A percentile compares a stretch with the other conserved stretches of the same genome.
phyloP scores from a whole-genome alignment of 208 protist genomes.

The Naegleria lovaniensis region DNA sequence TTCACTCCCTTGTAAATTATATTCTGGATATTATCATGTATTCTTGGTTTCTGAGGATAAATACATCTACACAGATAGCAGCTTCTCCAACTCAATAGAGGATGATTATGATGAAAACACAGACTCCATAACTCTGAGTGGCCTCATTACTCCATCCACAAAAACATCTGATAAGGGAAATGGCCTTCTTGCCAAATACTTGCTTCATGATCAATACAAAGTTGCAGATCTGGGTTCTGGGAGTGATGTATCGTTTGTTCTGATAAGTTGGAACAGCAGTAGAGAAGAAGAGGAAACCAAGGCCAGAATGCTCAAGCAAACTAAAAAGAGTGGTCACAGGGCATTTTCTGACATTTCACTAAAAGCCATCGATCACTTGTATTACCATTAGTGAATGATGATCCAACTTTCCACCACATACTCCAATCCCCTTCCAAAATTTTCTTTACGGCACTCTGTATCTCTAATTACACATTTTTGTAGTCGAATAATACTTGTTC shows the following conservation, averaged over 20 bases:
- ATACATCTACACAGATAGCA: neutral
- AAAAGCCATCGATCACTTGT: no score
- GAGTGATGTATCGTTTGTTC: neutral
- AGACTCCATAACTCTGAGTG: neutral
- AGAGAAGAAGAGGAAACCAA: neutral
- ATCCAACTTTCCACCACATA: no score
- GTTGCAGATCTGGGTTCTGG: neutral
- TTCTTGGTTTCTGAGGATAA: neutral
- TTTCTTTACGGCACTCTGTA: neutral
- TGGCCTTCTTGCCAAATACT: neutral
- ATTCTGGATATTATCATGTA: neutral
- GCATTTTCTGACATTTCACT: no score
- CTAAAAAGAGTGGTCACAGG: no score
- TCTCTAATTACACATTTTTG: neutral
- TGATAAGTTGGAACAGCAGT: neutral
- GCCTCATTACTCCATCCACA: neutral
- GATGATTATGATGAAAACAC: neutral
- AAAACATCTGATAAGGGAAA: neutral
- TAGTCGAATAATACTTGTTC: conserved; percentile 35
- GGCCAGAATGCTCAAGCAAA: no score
- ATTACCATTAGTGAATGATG: no score
- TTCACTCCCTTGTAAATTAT: neutral
- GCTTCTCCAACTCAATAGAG: neutral
- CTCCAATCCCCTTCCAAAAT: no score
- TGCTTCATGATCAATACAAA: neutral